A percentile compares a stretch with the other conserved stretches of the same genome.
Evolutionary conservation across 1,284 basidiomycete species (phyloP).

Genomic region (Chondrostereum purpureum): DNA sequence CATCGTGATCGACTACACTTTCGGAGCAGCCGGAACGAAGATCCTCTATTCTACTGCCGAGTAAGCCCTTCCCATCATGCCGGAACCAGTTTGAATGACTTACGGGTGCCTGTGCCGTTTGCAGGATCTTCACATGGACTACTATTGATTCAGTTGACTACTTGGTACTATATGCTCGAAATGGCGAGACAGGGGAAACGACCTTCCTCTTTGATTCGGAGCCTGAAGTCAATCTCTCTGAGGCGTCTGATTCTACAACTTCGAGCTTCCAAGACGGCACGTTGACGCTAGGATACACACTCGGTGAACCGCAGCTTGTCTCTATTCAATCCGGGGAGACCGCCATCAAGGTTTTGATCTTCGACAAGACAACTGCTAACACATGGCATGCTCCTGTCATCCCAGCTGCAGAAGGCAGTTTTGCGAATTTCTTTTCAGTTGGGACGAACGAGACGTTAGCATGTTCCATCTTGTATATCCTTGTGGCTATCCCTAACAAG

Average conservation of each 20-base stretch:
- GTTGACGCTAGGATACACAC: slow-evolving; percentile 31
- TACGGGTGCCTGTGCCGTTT: no score
- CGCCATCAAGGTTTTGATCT: slow-evolving; percentile 29
- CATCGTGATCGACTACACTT: slow-evolving; percentile 41
- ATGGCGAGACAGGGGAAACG: slow-evolving; percentile 38
- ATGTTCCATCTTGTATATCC: slow-evolving; percentile 3
- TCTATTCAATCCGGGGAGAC: slow-evolving; percentile 22
- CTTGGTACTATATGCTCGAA: slow-evolving; percentile 37
- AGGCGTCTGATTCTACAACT: slow-evolving; percentile 22
- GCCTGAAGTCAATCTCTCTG: slow-evolving; percentile 23
- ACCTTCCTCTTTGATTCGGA: slow-evolving; percentile 27
- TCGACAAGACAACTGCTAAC: slow-evolving; percentile 40
- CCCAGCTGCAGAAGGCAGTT: slow-evolving; percentile 23
- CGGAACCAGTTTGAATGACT: not conserved
- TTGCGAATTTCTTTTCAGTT: slow-evolving; percentile 39
- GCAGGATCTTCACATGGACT: slow-evolving; percentile 40
- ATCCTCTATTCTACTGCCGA: slow-evolving; percentile 44
- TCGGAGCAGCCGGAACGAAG: slow-evolving; percentile 28
- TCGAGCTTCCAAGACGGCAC: slow-evolving; percentile 26
- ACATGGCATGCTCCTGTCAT: slow-evolving; percentile 44
- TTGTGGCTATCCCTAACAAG: not conserved
- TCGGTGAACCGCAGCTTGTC: slow-evolving; percentile 29
- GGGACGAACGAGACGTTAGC: slow-evolving; percentile 41
- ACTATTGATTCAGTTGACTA: slow-evolving; percentile 34
- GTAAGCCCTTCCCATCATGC: slow-evolving; percentile 21